phyloP scores from a whole-genome alignment of 2,329 filamentous ascomycete genomes.

The Colletotrichum camelliae region DNA sequence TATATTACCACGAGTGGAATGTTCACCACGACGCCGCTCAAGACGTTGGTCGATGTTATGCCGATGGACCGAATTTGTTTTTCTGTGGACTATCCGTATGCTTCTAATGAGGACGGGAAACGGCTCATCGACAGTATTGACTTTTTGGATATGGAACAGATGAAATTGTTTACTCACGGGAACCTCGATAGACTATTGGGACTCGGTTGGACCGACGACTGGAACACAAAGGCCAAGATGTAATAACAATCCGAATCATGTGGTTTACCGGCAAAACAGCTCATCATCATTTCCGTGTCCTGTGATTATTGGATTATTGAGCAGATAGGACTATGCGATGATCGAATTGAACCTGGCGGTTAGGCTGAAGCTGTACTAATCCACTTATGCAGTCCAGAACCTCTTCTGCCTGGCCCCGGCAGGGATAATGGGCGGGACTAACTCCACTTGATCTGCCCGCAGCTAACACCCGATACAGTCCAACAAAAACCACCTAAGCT shows the following conservation, averaged over 20 bases:
- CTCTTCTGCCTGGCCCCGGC: background rate
- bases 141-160: background rate
- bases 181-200: background rate
- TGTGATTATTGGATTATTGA: rapidly evolving
- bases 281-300: background rate
- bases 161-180: background rate
- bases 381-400: background rate
- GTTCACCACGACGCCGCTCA: background rate
- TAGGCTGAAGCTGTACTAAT: background rate
- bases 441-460: background rate
- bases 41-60: background rate
- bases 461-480: background rate
- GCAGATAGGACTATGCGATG: background rate
- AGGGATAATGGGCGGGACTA: background rate
- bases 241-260: background rate
- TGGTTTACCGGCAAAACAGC: background rate
- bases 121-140: background rate
- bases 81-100: background rate
- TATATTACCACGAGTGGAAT: background rate
- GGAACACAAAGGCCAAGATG: background rate
- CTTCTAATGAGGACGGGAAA: background rate
- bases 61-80: background rate
- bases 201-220: rapidly evolving
- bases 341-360: rapidly evolving
- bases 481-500: rapidly evolving